Conservation (phyloP, 345 rosid species). For the Odontarrhena argentea region DNA sequence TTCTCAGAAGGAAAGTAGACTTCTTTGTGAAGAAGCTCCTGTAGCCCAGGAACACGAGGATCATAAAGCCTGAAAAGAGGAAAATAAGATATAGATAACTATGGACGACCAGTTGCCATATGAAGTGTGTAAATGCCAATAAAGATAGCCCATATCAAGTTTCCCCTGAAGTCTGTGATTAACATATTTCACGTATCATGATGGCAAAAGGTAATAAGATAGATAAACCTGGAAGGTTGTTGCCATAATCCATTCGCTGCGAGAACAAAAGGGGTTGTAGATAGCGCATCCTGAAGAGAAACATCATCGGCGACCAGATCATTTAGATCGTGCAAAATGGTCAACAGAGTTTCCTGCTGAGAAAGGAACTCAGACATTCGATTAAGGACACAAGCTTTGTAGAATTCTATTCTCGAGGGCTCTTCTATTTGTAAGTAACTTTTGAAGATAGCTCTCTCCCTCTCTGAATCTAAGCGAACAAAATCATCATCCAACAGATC, state of each 20-base stretch:
- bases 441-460: slow-evolving; percentile 67
- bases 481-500: slow-evolving; percentile 83
- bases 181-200: slow-evolving; percentile 20
- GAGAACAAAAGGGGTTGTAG: slow-evolving; percentile 72
- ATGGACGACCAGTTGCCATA: slow-evolving; percentile 15
- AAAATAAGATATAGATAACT: slow-evolving; percentile 19
- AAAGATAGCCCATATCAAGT: slow-evolving; percentile 23
- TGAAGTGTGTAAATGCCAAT: slow-evolving; percentile 15
- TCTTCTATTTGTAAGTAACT: slow-evolving; percentile 69
- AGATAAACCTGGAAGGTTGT: slow-evolving; percentile 76
- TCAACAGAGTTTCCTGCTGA: slow-evolving; percentile 59
- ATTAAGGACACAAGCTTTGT: slow-evolving; percentile 73
- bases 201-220: slow-evolving; percentile 19
- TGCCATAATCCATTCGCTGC: slow-evolving; percentile 88
- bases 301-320: slow-evolving; percentile 65
- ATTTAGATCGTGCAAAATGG: slow-evolving; percentile 76
- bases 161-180: slow-evolving; percentile 15
- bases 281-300: slow-evolving; percentile 61
- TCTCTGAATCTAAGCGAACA: slow-evolving; percentile 84
- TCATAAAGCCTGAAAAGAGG: slow-evolving; percentile 81
- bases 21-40: slow-evolving; percentile 64
- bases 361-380: slow-evolving; percentile 83
- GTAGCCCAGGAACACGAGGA: slow-evolving; percentile 77
- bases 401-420: slow-evolving; percentile 76
- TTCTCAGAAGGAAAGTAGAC: slow-evolving; percentile 77